Conservation (phyloP, 352 stramenopile species). For the Phytophthora multivora region DNA sequence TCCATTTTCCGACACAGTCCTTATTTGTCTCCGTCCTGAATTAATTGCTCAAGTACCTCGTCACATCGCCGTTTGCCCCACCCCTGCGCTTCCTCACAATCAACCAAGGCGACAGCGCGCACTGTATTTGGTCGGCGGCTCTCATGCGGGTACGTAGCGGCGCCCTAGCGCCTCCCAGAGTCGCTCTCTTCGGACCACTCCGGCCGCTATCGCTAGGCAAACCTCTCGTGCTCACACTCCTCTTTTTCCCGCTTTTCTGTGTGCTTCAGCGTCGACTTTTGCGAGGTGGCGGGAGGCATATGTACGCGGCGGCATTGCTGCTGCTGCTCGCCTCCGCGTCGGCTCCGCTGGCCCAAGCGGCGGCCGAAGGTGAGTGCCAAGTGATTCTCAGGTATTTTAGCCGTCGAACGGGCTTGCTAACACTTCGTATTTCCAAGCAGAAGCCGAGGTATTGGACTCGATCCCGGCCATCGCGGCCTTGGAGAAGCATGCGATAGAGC, state of each 20-base stretch:
- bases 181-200: neutral
- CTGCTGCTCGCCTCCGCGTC: constrained; percentile 28
- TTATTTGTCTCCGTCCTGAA: neutral
- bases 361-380: constrained; percentile 11
- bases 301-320: constrained; percentile 28
- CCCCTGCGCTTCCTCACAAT: constrained; percentile 19
- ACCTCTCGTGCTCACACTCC: constrained; percentile 1
- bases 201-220: constrained; percentile 5
- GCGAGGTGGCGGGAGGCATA: constrained; percentile 21
- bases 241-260: constrained; percentile 6
- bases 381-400: neutral
- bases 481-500: constrained; percentile 25
- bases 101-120: constrained; percentile 14
- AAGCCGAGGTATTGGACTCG: constrained; percentile 22
- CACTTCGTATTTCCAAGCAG: constrained; percentile 9
- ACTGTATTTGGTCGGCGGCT: constrained; percentile 23
- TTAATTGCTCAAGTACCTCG: constrained; percentile 8
- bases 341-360: constrained; percentile 4
- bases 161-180: neutral
- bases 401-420: neutral
- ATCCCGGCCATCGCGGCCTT: constrained; percentile 19
- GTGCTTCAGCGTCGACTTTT: constrained; percentile 31
- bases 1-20: neutral
- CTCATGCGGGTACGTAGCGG: constrained; percentile 29
- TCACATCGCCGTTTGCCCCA: constrained; percentile 24